Percentiles rank a stretch among this genome's conserved stretches.
Conservation (phyloP, 495 filamentous ascomycete genomes). For the Chaetomium fimeti region DNA sequence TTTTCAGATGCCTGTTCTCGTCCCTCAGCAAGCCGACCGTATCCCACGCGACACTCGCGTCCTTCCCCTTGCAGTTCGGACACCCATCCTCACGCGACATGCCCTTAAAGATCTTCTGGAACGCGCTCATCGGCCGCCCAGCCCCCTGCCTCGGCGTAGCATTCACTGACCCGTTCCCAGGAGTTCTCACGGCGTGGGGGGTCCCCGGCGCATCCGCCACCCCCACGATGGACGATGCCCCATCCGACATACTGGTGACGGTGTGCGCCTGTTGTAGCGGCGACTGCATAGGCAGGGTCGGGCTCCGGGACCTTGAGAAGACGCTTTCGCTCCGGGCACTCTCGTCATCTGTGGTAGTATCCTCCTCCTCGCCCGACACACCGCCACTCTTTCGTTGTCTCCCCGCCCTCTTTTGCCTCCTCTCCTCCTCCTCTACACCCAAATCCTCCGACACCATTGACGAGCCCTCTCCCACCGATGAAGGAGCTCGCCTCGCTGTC, state of each 20-base stretch:
- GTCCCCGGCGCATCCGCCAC: conserved; percentile 13
- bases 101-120: conserved; percentile 53
- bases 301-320: conserved; percentile 59
- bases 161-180: neutral
- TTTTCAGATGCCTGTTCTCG: conserved; percentile 71
- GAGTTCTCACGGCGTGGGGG: neutral
- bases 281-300: conserved; percentile 38
- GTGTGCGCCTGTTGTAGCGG: neutral
- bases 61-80: conserved; percentile 59
- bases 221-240: neutral
- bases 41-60: conserved; percentile 67
- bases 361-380: neutral
- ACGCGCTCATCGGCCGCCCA: conserved; percentile 41
- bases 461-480: conserved; percentile 20
- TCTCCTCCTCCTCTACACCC: conserved; percentile 51
- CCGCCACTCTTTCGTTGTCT: conserved; percentile 23
- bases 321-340: conserved; percentile 59
- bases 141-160: conserved; percentile 24
- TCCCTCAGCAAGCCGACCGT: conserved; percentile 66
- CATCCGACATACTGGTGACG: neutral
- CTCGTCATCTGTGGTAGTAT: conserved; percentile 55
- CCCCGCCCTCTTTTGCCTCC: conserved; percentile 11
- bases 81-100: conserved; percentile 47
- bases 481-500: neutral
- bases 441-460: conserved; percentile 51